Conservation (phyloP, 129 eudicot genomes). For the Apium graveolens region DNA sequence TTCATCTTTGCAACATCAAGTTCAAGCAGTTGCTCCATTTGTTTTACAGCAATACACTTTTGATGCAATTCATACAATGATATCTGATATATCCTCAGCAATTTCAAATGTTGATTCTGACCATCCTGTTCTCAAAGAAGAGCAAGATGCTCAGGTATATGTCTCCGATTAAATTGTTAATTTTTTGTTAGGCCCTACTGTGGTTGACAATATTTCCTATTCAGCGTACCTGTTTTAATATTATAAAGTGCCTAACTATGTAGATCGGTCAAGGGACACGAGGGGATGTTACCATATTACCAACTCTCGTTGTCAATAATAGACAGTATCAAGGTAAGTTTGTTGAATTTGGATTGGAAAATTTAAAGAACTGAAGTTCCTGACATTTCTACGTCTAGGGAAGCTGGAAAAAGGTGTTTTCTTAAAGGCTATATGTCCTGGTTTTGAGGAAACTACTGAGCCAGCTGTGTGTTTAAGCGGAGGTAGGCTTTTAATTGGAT, state of each 20-base stretch:
- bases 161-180: neutral
- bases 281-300: no score
- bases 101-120: no score
- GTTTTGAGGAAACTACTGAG: slow-evolving; percentile 97
- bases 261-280: no score
- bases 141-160: slow-evolving; percentile 87
- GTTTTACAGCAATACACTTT: no score
- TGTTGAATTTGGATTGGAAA: neutral
- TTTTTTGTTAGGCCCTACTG: neutral
- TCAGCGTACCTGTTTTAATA: neutral
- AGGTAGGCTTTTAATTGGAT: no score
- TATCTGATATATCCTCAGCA: no score
- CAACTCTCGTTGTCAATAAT: slow-evolving; percentile 89
- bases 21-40: no score
- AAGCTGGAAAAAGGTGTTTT: slow-evolving; percentile 95
- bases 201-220: neutral
- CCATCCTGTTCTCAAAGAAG: slow-evolving; percentile 76
- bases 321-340: slow-evolving; percentile 81
- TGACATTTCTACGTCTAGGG: no score
- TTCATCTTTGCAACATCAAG: no score
- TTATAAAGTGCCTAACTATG: no score
- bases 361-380: neutral
- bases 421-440: slow-evolving; percentile 87
- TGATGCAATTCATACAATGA: no score
- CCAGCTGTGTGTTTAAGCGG: no score